phyloP scores from a whole-genome alignment of 306 rosid species.

The Cicer yamashitae region DNA sequence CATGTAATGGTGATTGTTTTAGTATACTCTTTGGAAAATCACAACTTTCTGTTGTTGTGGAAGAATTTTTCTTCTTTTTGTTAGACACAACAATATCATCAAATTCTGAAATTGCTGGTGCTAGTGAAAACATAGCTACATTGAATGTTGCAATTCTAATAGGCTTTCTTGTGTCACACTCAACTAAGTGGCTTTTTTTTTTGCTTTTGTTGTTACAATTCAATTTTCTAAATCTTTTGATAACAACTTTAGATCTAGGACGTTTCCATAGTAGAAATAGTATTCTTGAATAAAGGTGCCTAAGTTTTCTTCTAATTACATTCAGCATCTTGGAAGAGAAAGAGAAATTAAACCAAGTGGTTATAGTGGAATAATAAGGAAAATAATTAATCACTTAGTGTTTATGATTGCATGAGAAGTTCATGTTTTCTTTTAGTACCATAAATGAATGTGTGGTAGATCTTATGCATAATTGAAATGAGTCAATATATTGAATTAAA shows the following conservation, averaged over 20 bases:
- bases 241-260: constrained; percentile 68
- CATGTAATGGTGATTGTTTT: constrained; percentile 72
- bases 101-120: constrained; percentile 76
- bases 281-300: constrained; percentile 62
- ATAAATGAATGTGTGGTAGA: constrained; percentile 28
- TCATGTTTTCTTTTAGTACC: constrained; percentile 23
- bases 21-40: constrained; percentile 77
- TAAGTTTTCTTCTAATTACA: constrained; percentile 60
- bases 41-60: constrained; percentile 8
- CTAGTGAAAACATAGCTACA: constrained; percentile 93
- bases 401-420: constrained; percentile 33
- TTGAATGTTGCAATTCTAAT: constrained; percentile 76
- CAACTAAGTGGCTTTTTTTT: constrained; percentile 39
- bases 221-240: constrained; percentile 76
- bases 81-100: constrained; percentile 44
- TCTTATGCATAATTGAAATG: constrained; percentile 6
- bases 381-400: not conserved
- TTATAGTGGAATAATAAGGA: not conserved
- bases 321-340: constrained; percentile 57
- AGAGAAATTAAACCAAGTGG: constrained; percentile 17
- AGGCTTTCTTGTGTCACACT: constrained; percentile 59
- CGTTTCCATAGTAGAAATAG: constrained; percentile 70
- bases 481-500: constrained; percentile 25
- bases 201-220: constrained; percentile 43
- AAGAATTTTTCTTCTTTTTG: constrained; percentile 26